Conservation (phyloP, 108 stramenopile species). For the Cyclotella cryptica region DNA sequence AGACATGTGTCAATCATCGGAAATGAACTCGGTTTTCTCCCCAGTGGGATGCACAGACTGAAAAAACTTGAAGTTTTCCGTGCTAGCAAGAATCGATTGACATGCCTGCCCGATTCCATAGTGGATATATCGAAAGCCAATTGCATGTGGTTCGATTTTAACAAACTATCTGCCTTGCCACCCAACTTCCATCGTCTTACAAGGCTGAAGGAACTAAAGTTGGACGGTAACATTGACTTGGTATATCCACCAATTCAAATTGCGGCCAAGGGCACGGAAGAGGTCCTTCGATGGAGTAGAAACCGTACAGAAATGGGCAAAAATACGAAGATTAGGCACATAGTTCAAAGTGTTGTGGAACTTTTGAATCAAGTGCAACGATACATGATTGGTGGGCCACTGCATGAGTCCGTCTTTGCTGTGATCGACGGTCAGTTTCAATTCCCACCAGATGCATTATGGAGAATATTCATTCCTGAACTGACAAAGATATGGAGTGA, state of each 20-base stretch:
- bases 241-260: conserved; percentile 47
- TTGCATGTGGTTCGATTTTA: conserved; percentile 55
- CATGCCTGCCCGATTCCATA: conserved; percentile 42
- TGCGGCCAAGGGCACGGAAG: conserved; percentile 40
- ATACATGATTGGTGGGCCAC: conserved; percentile 35
- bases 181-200: conserved; percentile 47
- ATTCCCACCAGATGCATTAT: conserved; percentile 53
- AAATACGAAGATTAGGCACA: conserved; percentile 37
- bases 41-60: conserved; percentile 16
- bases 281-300: conserved; percentile 55
- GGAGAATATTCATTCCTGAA: conserved; percentile 49
- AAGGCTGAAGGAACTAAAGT: conserved; percentile 36
- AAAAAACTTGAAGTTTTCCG: conserved; percentile 23
- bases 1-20: conserved; percentile 26
- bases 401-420: conserved; percentile 40
- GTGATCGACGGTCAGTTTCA: conserved; percentile 37
- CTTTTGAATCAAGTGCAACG: conserved; percentile 37
- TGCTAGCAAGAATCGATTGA: conserved; percentile 46
- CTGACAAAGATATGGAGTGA: conserved; percentile 50
- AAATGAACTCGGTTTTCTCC: conserved; percentile 26
- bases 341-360: conserved; percentile 45
- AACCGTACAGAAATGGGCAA: conserved; percentile 27
- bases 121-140: conserved; percentile 31
- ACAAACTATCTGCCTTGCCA: conserved; percentile 44
- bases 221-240: conserved; percentile 54